Conservation (phyloP, 2,329 filamentous ascomycete genomes). For the Herpotrichia juniperi region DNA sequence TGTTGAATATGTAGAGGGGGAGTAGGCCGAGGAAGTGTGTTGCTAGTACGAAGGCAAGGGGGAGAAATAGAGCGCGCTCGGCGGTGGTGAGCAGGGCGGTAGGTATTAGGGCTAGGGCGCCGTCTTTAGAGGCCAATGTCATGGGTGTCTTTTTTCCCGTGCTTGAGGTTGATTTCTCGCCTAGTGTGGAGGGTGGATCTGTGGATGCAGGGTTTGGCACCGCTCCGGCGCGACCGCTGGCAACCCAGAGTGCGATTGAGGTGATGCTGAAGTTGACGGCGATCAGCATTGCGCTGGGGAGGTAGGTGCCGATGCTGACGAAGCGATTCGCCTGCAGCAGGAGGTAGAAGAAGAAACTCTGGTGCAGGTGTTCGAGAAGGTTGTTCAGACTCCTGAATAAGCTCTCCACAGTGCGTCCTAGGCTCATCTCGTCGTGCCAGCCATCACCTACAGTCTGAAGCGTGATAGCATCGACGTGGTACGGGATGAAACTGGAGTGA, state of each 20-base stretch:
- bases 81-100: constrained; percentile 45
- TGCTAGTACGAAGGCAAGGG: constrained; percentile 73
- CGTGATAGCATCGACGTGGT: constrained; percentile 95
- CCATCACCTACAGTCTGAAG: constrained; percentile 87
- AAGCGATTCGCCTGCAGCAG: constrained; percentile 91
- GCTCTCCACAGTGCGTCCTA: constrained; percentile 88
- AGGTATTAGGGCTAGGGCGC: constrained; percentile 47
- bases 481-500: constrained; percentile 95
- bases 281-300: constrained; percentile 96
- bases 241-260: constrained; percentile 91
- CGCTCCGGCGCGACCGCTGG: constrained; percentile 65
- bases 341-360: constrained; percentile 99
- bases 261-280: constrained; percentile 95
- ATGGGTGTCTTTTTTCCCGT: constrained; percentile 48
- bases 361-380: constrained; percentile 92
- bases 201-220: constrained; percentile 34
- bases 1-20: constrained; percentile 87
- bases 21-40: constrained; percentile 79
- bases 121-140: constrained; percentile 44
- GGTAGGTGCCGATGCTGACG: constrained; percentile 96
- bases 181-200: constrained; percentile 14
- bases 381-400: constrained; percentile 95
- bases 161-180: constrained; percentile 11
- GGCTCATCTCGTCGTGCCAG: constrained; percentile 97
- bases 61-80: constrained; percentile 73